Conservation (phyloP, 345 rosid species). For the Trapa bicornis region DNA sequence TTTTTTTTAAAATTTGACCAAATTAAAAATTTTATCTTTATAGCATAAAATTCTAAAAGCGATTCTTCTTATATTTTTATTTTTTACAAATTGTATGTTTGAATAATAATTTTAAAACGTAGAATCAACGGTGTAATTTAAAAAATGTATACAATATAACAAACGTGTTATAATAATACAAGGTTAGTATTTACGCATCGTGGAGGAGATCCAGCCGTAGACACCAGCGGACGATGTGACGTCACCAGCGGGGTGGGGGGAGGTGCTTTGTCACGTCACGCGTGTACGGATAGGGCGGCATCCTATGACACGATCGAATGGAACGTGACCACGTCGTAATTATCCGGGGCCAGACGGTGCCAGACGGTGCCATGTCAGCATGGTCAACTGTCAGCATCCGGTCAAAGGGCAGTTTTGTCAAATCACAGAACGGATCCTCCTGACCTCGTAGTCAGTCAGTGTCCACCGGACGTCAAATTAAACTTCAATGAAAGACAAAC, state of each 20-base stretch:
- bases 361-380: background rate
- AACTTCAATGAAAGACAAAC: no score
- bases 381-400: background rate
- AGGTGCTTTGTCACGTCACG: background rate
- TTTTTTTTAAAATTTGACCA: no score
- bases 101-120: no score
- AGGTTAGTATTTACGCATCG: background rate
- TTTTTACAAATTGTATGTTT: no score
- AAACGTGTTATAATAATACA: background rate
- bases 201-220: no score
- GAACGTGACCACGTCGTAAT: background rate
- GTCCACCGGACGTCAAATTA: background rate
- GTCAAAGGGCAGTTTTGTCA: background rate
- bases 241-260: background rate
- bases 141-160: no score
- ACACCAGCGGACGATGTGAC: background rate
- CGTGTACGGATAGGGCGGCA: background rate
- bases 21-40: no score
- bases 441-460: background rate
- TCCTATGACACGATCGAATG: conserved; percentile 1
- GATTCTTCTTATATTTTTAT: no score
- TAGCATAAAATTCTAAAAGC: no score
- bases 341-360: background rate
- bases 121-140: no score
- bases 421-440: background rate